Conservation (phyloP, 495 filamentous ascomycete genomes). For the Bathelium albidoporum region DNA sequence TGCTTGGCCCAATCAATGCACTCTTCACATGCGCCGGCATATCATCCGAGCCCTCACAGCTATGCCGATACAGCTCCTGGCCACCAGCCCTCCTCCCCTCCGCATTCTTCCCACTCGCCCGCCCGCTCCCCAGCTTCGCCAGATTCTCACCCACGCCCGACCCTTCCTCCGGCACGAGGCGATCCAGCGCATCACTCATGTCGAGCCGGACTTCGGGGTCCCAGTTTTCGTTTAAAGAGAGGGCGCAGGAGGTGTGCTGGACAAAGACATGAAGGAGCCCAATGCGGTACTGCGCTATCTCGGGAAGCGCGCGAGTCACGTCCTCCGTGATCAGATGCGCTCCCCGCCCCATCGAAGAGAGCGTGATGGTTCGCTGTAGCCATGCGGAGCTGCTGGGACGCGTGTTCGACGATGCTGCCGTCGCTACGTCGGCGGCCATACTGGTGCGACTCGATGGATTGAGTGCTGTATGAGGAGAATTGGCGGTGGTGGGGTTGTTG, state of each 20-base stretch:
- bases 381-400: constrained; percentile 46
- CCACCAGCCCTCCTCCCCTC: background rate
- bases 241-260: constrained; percentile 80
- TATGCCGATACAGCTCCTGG: constrained; percentile 67
- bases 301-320: constrained; percentile 57
- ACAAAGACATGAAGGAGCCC: constrained; percentile 83
- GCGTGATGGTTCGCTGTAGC: constrained; percentile 69
- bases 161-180: constrained; percentile 69
- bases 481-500: no score
- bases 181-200: constrained; percentile 89
- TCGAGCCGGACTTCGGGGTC: constrained; percentile 69
- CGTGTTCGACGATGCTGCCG: constrained; percentile 10
- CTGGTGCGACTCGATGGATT: background rate
- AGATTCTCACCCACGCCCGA: constrained; percentile 32
- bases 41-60: constrained; percentile 81
- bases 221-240: constrained; percentile 92
- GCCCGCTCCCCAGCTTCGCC: background rate
- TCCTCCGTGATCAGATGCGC: constrained; percentile 80
- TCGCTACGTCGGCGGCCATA: background rate
- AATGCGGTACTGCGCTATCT: constrained; percentile 68
- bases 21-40: constrained; percentile 97
- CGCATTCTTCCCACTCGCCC: constrained; percentile 2
- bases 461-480: no score
- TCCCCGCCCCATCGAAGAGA: constrained; percentile 65
- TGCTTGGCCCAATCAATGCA: constrained; percentile 73